Evolutionary conservation across 768 basidiomycete species (phyloP).

Genomic region (Trametes punicea): DNA sequence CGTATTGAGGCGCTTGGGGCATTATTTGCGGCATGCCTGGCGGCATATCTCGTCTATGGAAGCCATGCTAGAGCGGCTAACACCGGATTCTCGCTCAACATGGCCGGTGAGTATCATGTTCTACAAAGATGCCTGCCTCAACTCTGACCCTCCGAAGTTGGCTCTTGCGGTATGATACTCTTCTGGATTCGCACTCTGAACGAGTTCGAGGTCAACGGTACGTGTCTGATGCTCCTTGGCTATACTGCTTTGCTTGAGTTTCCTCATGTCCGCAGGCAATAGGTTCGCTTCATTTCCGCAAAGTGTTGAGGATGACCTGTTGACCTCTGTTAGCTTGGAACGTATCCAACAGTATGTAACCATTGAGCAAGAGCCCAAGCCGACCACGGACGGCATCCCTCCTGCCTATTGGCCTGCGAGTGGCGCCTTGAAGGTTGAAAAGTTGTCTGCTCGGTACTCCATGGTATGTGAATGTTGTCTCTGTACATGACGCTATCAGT

Average conservation of each 20-base stretch:
- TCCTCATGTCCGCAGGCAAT: conserved; percentile 54
- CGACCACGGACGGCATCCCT: conserved; percentile 35
- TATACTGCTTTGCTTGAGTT: conserved; percentile 51
- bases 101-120: conserved; percentile 35
- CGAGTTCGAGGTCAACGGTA: conserved; percentile 44
- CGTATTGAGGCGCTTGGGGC: conserved; percentile 56
- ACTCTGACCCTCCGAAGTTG: conserved; percentile 31
- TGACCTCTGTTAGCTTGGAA: conserved; percentile 26
- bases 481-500: background rate
- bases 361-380: conserved; percentile 46
- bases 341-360: conserved; percentile 44
- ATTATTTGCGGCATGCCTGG: conserved; percentile 47
- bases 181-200: conserved; percentile 46
- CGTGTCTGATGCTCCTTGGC: conserved; percentile 15
- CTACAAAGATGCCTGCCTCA: background rate
- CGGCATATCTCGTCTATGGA: conserved; percentile 51
- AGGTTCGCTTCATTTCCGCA: background rate
- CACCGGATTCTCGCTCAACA: conserved; percentile 39
- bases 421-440: conserved; percentile 42
- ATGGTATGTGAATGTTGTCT: background rate
- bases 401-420: conserved; percentile 53
- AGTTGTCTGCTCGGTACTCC: conserved; percentile 41
- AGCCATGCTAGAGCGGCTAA: conserved; percentile 39
- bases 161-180: conserved; percentile 55
- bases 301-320: background rate